Conservation (phyloP, 2,329 filamentous ascomycete species). For the Claviceps arundinis region DNA sequence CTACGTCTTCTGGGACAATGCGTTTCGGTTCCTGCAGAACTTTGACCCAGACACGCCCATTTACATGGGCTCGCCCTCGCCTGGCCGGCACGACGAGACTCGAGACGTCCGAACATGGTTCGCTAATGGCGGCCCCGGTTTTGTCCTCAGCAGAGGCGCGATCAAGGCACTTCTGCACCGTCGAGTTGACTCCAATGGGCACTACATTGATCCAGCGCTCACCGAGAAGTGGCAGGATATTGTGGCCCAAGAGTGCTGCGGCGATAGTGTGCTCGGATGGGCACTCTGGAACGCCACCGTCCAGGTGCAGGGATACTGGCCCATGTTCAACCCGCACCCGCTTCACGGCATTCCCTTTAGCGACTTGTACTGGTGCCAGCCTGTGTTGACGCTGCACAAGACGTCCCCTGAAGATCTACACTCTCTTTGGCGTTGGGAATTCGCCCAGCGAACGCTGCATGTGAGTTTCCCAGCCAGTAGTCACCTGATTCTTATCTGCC, state of each 20-base stretch:
- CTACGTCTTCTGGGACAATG: conserved; percentile 27
- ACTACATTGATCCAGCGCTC: conserved; percentile 28
- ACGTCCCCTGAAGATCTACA: conserved; percentile 39
- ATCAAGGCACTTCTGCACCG: conserved; percentile 29
- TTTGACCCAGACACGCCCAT: conserved; percentile 31
- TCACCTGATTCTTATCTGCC: too few relatives aligned
- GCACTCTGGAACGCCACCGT: conserved; percentile 32
- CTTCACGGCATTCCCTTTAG: conserved; percentile 36
- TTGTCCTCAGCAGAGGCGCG: conserved; percentile 38
- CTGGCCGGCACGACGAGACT: conserved; percentile 20
- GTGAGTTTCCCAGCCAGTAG: conserved; percentile 12
- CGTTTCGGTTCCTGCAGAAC: conserved; percentile 35
- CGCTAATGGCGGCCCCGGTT: conserved; percentile 46
- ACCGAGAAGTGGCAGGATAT: conserved; percentile 33
- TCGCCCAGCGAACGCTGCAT: conserved; percentile 31
- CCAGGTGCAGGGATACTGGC: conserved; percentile 30
- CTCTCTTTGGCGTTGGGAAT: conserved; percentile 38
- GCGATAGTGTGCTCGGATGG: conserved; percentile 36
- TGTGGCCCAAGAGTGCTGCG: conserved; percentile 34
- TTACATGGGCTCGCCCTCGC: conserved; percentile 39
- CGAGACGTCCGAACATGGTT: conserved; percentile 29
- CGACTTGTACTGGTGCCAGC: conserved; percentile 40
- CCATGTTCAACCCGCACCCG: conserved; percentile 45
- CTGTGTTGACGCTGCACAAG: conserved; percentile 43
- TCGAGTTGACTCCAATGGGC: conserved; percentile 17